Evolutionary conservation across 257 asterid species (phyloP), one percentile per base, ranked within the genome.

Genomic region (Rubia yunnanensis): DNA sequence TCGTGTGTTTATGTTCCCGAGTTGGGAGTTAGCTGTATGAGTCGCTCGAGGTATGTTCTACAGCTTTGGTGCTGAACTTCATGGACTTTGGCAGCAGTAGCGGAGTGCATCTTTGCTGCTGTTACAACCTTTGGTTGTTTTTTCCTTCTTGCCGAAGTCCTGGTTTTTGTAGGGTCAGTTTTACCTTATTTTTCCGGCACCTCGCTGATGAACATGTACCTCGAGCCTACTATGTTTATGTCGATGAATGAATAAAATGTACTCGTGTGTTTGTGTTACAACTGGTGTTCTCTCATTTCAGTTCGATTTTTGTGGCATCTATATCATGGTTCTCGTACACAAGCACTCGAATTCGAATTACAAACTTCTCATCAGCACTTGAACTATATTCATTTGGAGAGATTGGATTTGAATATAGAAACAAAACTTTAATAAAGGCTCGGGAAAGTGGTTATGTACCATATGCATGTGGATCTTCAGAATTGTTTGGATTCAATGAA

Each of bases 61-160:
- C 74, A 61, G 64, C 70, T 26, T 54, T 86, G 80, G 72, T 34
- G 57, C 69, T 73, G 75, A 70, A 39, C 46, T 65, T 52, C 76
- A 46, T 36, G 69, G 85, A 78, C 77, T 82, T 28, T 61, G 88
- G 84, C 72, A 74, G 76, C 76, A 66, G 78, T 67, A 73, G 79
- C 83, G 53, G 8, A 41, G 49, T 60, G 2, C n/a, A 5, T 32
- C 49, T 65, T 22, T 32, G 63, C 50, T 50, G 73, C 68, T 15
- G 68, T 11, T 1, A 70, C 68, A 61, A 70, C 52, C 74, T 50
- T 55, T 56, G 75, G 76, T 74, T 82, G 83, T 77, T 68, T 72
- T 81, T 59, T 22, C n/a, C 24, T 66, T 31, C 55, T 73, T 71
- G 35, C 27, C 52, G 9, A 27, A 63, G 86, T 78, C 68, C 79